These are phyloP conservation scores for Beauveria sp. DNA, from an alignment of 2,329 filamentous ascomycete species.

Conservation along the genomic window DNA sequence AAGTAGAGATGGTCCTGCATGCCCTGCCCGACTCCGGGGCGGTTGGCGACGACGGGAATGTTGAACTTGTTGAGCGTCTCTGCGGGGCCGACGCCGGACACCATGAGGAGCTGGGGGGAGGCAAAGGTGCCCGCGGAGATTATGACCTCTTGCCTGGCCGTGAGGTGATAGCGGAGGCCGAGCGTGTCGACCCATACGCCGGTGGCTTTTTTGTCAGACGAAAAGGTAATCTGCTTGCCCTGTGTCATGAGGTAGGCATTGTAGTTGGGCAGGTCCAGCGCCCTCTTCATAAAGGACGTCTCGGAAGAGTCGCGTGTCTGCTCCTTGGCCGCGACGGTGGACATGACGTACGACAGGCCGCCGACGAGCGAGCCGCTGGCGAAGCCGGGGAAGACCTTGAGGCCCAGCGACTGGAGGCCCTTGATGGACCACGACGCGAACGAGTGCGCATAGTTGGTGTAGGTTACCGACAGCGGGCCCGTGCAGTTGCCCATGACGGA, in stretches of 20 bases:
- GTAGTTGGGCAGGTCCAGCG: conserved; percentile 20
- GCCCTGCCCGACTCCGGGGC: conserved; percentile 66
- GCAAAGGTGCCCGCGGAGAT: conserved; percentile 24
- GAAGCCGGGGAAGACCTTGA: conserved; percentile 28
- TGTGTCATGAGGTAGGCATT: conserved; percentile 28
- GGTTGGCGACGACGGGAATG: conserved; percentile 42
- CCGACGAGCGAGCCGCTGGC: conserved; percentile 34
- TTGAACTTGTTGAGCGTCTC: conserved; percentile 25
- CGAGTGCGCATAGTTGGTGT: conserved; percentile 19
- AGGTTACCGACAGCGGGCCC: conserved; percentile 22
- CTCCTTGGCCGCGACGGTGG: conserved; percentile 22
- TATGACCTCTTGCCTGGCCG: conserved; percentile 13
- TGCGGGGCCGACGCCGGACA: conserved; percentile 28
- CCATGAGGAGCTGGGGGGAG: conserved; percentile 29
- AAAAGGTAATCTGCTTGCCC: conserved; percentile 35
- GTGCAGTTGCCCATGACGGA: conserved; percentile 14
- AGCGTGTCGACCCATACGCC: conserved; percentile 26
- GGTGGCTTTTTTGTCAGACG: conserved; percentile 25
- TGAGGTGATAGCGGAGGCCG: conserved; percentile 11
- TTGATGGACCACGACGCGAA: conserved; percentile 17
- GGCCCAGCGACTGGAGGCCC: conserved; percentile 33
- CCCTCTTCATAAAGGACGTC: conserved; percentile 25
- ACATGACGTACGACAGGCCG: conserved; percentile 16
- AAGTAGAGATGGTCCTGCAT: conserved; percentile 64
- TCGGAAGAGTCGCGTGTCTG: conserved; percentile 27